phyloP scores from a whole-genome alignment of 2,329 filamentous ascomycete genomes.

The Nakataea oryzae region DNA sequence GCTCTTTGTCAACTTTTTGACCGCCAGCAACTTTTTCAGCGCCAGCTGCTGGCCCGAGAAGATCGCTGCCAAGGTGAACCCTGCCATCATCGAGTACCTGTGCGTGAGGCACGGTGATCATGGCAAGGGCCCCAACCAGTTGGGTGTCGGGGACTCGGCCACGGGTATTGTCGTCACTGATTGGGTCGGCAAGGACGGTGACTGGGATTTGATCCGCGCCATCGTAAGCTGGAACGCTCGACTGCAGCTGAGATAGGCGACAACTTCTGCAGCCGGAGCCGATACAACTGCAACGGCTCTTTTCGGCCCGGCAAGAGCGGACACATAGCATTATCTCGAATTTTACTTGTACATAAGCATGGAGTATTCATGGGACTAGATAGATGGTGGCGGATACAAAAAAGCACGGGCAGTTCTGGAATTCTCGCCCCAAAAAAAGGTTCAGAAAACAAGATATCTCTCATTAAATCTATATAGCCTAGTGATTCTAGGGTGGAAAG shows the following conservation, averaged over 20 bases:
- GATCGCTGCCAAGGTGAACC: conserved; percentile 81
- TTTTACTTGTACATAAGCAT: not conserved
- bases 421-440: not conserved
- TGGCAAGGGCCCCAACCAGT: conserved; percentile 35
- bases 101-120: conserved; percentile 45
- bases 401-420: not conserved
- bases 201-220: conserved; percentile 84
- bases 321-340: not conserved
- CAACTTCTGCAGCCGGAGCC: not conserved
- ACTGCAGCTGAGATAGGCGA: conserved; percentile 31
- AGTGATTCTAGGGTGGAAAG: not conserved
- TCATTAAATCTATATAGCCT: conserved; percentile 4
- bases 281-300: not conserved
- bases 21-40: conserved; percentile 90
- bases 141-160: conserved; percentile 56
- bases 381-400: not conserved
- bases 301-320: no score
- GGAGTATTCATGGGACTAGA: not conserved
- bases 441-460: not conserved
- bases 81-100: conserved; percentile 55
- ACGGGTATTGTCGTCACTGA: conserved; percentile 89
- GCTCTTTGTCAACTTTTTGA: conserved; percentile 84
- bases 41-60: conserved; percentile 85
- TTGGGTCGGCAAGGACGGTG: conserved; percentile 76
- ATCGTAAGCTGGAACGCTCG: conserved; percentile 86